These are phyloP conservation scores for Cladosporium sp. DNA, from an alignment of 2,329 filamentous ascomycete genomes.

Conservation along the genomic window DNA sequence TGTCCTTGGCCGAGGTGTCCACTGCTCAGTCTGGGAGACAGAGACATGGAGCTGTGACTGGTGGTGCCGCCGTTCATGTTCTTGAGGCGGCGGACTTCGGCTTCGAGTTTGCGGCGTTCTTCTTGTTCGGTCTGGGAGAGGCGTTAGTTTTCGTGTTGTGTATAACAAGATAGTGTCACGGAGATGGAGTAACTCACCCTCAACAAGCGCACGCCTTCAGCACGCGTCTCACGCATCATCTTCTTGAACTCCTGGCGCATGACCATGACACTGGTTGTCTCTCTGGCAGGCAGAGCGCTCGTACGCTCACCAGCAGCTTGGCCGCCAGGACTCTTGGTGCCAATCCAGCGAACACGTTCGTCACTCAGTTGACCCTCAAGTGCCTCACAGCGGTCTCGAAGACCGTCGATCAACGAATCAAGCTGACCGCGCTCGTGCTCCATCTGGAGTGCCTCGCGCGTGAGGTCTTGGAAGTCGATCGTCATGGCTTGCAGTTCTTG, in stretches of 20 bases:
- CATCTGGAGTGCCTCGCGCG: slow-evolving; percentile 68
- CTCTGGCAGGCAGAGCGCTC: slow-evolving; percentile 33
- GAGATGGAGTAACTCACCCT: slow-evolving; percentile 56
- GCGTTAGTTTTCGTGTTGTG: neutral
- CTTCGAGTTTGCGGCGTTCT: slow-evolving; percentile 68
- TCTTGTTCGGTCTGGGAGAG: slow-evolving; percentile 66
- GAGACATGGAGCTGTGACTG: neutral
- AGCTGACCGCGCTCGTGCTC: slow-evolving; percentile 70
- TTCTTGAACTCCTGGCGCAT: slow-evolving; percentile 76
- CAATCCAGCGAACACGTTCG: slow-evolving; percentile 67
- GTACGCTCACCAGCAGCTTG: slow-evolving; percentile 35
- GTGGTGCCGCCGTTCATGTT: slow-evolving; percentile 3
- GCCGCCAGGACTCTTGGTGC: slow-evolving; percentile 57
- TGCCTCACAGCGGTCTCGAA: slow-evolving; percentile 64
- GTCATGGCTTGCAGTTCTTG: slow-evolving; percentile 68
- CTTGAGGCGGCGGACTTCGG: slow-evolving; percentile 56
- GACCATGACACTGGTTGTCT: slow-evolving; percentile 68
- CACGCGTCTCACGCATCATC: slow-evolving; percentile 74
- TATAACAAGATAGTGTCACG: too few species aligned
- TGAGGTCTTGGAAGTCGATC: slow-evolving; percentile 70
- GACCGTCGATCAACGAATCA: slow-evolving; percentile 63
- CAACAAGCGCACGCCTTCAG: slow-evolving; percentile 65
- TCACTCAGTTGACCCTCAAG: slow-evolving; percentile 67
- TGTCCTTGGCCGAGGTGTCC: slow-evolving; percentile 14
- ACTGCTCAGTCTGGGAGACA: slow-evolving; percentile 16